phyloP scores from a whole-genome alignment of 306 rosid genomes.

The Medicago arabica region DNA sequence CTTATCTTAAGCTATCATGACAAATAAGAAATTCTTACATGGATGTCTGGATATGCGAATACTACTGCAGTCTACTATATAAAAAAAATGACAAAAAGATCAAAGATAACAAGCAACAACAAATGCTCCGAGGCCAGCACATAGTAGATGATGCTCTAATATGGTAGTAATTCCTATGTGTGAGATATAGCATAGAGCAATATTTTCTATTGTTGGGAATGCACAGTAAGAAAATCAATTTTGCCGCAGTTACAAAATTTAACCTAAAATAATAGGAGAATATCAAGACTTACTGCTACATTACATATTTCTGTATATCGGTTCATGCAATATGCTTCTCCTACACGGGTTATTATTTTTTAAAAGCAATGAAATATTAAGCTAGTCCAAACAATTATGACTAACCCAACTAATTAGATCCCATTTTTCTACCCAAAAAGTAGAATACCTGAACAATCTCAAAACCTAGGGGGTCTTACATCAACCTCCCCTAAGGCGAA shows the following conservation, averaged over 20 bases:
- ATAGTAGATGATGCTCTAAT: conserved; percentile 12
- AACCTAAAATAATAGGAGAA: conserved; percentile 8
- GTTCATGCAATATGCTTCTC: conserved; percentile 17
- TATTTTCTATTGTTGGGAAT: conserved; percentile 9
- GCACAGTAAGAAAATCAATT: conserved; percentile 29
- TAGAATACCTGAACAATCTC: conserved; percentile 9
- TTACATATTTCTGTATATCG: not conserved
- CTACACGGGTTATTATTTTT: not conserved
- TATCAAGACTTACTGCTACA: conserved; percentile 10
- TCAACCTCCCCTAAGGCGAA: not conserved
- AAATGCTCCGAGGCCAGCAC: not conserved
- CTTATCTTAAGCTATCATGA: conserved; percentile 12
- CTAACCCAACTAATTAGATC: conserved; percentile 6
- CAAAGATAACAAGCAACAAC: conserved; percentile 19
- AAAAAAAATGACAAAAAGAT: not conserved
- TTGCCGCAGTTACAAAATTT: not conserved
- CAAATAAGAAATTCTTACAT: conserved; percentile 7
- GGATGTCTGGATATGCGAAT: not conserved
- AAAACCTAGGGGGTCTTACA: not conserved
- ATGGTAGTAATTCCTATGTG: not conserved
- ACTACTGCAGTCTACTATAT: not conserved
- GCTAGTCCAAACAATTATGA: conserved; percentile 29
- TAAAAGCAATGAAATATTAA: not conserved
- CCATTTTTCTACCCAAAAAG: conserved; percentile 3
- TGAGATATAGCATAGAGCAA: conserved; percentile 1